These are phyloP conservation scores for Daldinia concentrica DNA, from an alignment of 495 filamentous ascomycete genomes.

Conservation along the genomic window DNA sequence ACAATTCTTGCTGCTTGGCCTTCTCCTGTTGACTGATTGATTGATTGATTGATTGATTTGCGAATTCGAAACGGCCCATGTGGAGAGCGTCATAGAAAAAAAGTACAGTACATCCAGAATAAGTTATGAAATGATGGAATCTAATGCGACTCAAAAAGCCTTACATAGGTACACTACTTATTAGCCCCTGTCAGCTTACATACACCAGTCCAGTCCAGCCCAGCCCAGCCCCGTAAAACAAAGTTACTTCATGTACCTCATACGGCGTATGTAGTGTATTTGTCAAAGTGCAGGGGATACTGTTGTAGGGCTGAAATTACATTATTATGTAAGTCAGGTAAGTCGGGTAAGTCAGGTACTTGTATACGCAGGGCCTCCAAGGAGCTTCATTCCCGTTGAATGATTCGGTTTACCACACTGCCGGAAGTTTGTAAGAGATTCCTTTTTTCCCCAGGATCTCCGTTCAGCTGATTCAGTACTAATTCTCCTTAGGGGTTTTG, in stretches of 20 bases:
- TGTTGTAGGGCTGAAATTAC: conserved; percentile 28
- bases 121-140: conserved; percentile 20
- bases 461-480: conserved; percentile 1
- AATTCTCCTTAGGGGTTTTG: conserved; percentile 1
- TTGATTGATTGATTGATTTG: conserved; percentile 25
- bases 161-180: too few relatives aligned
- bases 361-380: not conserved
- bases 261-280: not conserved
- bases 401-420: not conserved
- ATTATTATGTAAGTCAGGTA: conserved; percentile 18
- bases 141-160: conserved; percentile 21
- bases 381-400: not conserved
- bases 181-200: conserved; percentile 38
- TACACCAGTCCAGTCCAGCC: not conserved
- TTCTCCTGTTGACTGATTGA: conserved; percentile 20
- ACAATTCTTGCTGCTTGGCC: conserved; percentile 14
- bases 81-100: conserved; percentile 15
- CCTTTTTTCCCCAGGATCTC: conserved; percentile 39
- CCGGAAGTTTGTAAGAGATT: conserved; percentile 13
- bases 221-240: not conserved
- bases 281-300: not conserved
- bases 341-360: not conserved
- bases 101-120: conserved; percentile 19
- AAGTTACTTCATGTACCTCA: not conserved
- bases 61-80: conserved; percentile 33